Conservation (phyloP, 2,329 filamentous ascomycete genomes). For the Trichoderma endophyticum region DNA sequence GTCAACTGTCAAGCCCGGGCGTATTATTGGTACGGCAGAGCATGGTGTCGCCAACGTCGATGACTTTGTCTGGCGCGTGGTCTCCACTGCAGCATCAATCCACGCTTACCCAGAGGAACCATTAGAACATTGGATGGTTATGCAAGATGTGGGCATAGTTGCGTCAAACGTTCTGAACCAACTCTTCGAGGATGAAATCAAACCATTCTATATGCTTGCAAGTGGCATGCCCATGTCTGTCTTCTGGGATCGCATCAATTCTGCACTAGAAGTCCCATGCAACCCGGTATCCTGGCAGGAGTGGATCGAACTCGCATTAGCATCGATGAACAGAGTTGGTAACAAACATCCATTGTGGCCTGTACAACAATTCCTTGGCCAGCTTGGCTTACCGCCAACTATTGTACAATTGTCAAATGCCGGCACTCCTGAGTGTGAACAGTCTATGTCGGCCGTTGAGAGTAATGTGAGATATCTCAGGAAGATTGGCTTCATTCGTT, state of each 20-base stretch:
- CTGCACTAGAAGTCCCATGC: slow-evolving; percentile 19
- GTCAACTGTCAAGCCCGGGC: slow-evolving; percentile 24
- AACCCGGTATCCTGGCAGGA: slow-evolving; percentile 18
- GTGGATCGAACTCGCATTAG: slow-evolving; percentile 19
- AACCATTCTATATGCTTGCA: slow-evolving; percentile 17
- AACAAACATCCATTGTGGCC: slow-evolving; percentile 26
- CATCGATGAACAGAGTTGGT: slow-evolving; percentile 14
- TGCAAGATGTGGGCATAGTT: slow-evolving; percentile 21
- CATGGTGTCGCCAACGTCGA: slow-evolving; percentile 25
- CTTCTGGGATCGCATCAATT: slow-evolving; percentile 24
- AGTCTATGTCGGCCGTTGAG: slow-evolving; percentile 7
- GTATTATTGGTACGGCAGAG: slow-evolving; percentile 23
- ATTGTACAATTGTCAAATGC: background rate
- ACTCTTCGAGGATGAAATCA: background rate
- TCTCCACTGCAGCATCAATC: slow-evolving; percentile 19
- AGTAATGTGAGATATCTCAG: slow-evolving; percentile 20
- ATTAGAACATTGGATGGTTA: slow-evolving; percentile 20
- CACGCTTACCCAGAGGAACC: slow-evolving; percentile 14
- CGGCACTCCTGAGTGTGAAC: background rate
- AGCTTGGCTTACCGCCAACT: slow-evolving; percentile 13
- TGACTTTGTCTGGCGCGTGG: slow-evolving; percentile 26
- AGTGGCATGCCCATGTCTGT: slow-evolving; percentile 20
- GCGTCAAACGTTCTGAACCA: slow-evolving; percentile 19
- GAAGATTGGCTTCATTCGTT: slow-evolving; percentile 38
- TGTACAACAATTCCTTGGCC: slow-evolving; percentile 26